Evolutionary conservation across 2,329 filamentous ascomycete species (phyloP).

Genomic region (Colletotrichum ledebouriae): DNA sequence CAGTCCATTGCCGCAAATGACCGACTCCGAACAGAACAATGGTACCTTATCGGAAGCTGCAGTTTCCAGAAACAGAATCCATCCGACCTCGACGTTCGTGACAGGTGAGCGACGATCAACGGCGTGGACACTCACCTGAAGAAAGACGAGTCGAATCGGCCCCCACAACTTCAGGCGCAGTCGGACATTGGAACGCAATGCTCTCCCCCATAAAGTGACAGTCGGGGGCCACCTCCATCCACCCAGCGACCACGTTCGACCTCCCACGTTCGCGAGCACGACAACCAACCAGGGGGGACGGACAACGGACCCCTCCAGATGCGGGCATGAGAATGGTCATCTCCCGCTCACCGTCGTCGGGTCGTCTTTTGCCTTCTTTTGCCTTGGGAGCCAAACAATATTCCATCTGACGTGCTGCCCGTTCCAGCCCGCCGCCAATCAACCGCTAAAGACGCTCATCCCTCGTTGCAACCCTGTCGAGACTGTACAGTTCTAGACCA

Average conservation of each 20-base stretch:
- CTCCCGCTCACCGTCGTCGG: constrained; percentile 26
- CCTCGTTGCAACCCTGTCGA: constrained; percentile 32
- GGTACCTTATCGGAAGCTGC: constrained; percentile 21
- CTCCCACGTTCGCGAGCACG: not conserved
- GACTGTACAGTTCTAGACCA: constrained; percentile 30
- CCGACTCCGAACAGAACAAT: constrained; percentile 14
- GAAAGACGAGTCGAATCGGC: constrained; percentile 15
- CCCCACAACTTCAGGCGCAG: constrained; percentile 41
- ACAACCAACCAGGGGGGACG: constrained; percentile 6
- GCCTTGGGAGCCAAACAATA: not conserved
- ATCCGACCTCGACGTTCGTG: not conserved
- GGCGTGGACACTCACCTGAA: constrained; percentile 37
- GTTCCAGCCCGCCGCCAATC: constrained; percentile 28
- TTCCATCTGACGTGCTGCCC: constrained; percentile 23
- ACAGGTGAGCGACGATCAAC: constrained; percentile 39
- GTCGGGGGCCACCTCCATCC: not conserved
- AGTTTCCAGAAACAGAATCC: not conserved
- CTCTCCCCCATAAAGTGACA: constrained; percentile 14
- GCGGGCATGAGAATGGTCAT: constrained; percentile 28
- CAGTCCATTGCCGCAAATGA: constrained; percentile 15
- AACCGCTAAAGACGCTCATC: constrained; percentile 14
- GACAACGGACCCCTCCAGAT: constrained; percentile 10
- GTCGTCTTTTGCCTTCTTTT: no score
- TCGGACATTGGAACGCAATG: constrained; percentile 38
- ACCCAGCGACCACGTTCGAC: constrained; percentile 1